phyloP scores from a whole-genome alignment of 2,329 filamentous ascomycete species.

The Orbilia quercus region DNA sequence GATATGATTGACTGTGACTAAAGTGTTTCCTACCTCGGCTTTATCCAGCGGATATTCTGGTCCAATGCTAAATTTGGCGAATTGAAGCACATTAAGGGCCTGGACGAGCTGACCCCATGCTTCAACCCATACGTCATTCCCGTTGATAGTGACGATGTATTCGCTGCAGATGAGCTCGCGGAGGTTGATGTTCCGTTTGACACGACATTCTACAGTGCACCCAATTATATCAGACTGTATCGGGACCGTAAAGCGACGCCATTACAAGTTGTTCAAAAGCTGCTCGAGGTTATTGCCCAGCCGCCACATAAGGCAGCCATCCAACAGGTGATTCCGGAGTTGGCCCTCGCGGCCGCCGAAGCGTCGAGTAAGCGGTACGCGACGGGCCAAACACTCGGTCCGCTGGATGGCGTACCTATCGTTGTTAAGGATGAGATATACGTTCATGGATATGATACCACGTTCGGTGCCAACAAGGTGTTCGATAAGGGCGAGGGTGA shows the following conservation, averaged over 20 bases:
- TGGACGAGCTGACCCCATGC: constrained; percentile 66
- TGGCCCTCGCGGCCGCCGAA: constrained; percentile 69
- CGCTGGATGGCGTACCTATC: constrained; percentile 78
- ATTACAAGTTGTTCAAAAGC: constrained; percentile 66
- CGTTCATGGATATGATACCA: constrained; percentile 77
- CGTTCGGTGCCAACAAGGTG: constrained; percentile 70
- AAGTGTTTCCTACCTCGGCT: constrained; percentile 71
- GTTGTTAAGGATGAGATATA: constrained; percentile 82
- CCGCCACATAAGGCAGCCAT: constrained; percentile 51
- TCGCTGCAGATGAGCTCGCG: constrained; percentile 62
- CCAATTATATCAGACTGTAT: constrained; percentile 78
- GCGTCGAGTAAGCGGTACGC: constrained; percentile 69
- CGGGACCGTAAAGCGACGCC: constrained; percentile 68
- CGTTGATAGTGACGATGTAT: constrained; percentile 60
- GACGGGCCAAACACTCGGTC: constrained; percentile 66
- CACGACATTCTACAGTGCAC: constrained; percentile 73
- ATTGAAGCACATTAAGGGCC: constrained; percentile 68
- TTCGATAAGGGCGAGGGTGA: constrained; percentile 63
- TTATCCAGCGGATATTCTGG: constrained; percentile 76
- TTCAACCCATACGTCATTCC: constrained; percentile 67
- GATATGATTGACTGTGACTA: constrained; percentile 60
- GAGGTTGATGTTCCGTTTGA: constrained; percentile 64
- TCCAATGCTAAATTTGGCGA: constrained; percentile 73
- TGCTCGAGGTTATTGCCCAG: constrained; percentile 68
- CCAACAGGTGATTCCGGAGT: constrained; percentile 61